Percentiles rank a stretch among this genome's conserved stretches.
Evolutionary conservation across 495 filamentous ascomycete species (phyloP).

Genomic region (Aspergillus nidulans): DNA sequence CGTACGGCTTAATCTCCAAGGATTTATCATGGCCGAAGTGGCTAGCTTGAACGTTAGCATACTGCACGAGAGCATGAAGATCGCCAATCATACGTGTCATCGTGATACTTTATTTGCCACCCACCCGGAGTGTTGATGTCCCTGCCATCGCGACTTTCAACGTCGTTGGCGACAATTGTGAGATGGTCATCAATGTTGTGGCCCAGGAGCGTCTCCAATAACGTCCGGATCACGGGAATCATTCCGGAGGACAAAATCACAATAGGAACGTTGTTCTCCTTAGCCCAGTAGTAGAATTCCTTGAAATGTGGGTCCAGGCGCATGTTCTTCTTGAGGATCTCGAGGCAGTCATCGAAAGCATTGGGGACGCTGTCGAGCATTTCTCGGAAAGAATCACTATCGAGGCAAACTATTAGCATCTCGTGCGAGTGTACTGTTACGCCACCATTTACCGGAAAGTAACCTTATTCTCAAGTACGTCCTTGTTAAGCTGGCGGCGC

Average conservation of each 20-base stretch:
- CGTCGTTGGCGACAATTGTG: constrained; percentile 81
- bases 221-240: constrained; percentile 81
- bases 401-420: not conserved
- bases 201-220: constrained; percentile 75
- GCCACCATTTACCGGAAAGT: constrained; percentile 62
- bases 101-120: constrained; percentile 85
- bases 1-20: constrained; percentile 78
- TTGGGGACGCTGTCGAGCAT: constrained; percentile 81
- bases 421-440: not conserved
- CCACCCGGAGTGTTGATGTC: constrained; percentile 71
- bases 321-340: constrained; percentile 73
- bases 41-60: constrained; percentile 38
- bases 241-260: constrained; percentile 89
- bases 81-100: constrained; percentile 59
- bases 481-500: constrained; percentile 62
- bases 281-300: constrained; percentile 78
- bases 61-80: not conserved
- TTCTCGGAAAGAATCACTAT: constrained; percentile 71
- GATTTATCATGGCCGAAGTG: constrained; percentile 93
- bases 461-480: constrained; percentile 61
- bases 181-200: constrained; percentile 60
- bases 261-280: constrained; percentile 78
- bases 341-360: constrained; percentile 76
- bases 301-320: constrained; percentile 80
- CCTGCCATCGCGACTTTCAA: constrained; percentile 62